These are phyloP conservation scores for Trametes gibbosa DNA, from an alignment of 768 basidiomycete genomes.

Conservation along the genomic window DNA sequence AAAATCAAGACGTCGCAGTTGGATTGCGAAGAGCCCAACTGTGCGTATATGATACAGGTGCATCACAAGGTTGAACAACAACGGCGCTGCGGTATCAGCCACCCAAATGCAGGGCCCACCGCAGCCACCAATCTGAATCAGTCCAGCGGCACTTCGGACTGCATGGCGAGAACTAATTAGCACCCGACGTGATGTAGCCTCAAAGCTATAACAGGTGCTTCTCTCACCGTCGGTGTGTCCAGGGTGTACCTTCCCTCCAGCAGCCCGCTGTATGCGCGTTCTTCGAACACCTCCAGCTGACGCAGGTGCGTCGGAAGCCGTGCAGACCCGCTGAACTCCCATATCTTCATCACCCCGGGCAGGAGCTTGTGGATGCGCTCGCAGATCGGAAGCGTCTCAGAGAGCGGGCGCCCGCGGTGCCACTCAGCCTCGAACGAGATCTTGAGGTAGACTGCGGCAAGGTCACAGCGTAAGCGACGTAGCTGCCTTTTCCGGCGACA, in stretches of 20 bases:
- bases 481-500: neutral
- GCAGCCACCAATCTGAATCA: neutral
- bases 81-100: neutral
- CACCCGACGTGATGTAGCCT: neutral
- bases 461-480: neutral
- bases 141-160: neutral
- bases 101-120: neutral
- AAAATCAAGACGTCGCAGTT: neutral
- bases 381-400: slow-evolving; percentile 11
- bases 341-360: slow-evolving; percentile 15
- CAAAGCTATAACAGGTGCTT: neutral
- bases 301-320: neutral
- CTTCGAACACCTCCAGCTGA: slow-evolving; percentile 6
- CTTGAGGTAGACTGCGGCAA: slow-evolving; percentile 23
- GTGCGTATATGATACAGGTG: neutral
- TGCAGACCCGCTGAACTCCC: slow-evolving; percentile 2
- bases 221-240: slow-evolving; percentile 19
- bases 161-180: neutral
- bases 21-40: neutral
- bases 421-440: slow-evolving; percentile 35
- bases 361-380: slow-evolving; percentile 10
- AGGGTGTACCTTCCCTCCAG: slow-evolving; percentile 13
- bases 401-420: slow-evolving; percentile 20
- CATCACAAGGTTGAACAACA: neutral
- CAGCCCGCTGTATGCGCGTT: slow-evolving; percentile 10